These are phyloP conservation scores for Acanthamoeba polyphaga DNA, from an alignment of 208 protist species.

Conservation along the genomic window DNA sequence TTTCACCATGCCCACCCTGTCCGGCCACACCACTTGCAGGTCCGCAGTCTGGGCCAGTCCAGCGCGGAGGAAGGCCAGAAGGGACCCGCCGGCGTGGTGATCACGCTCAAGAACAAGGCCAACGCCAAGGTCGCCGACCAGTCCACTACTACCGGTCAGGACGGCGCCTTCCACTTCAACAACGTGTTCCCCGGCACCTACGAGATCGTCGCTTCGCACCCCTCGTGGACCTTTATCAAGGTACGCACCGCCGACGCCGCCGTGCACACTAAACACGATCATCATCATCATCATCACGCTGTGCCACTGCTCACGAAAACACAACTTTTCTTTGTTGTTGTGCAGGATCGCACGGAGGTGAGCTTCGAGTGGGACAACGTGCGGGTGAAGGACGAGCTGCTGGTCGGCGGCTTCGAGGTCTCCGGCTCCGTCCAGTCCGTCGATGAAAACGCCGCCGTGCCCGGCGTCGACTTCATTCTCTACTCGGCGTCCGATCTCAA, in stretches of 20 bases:
- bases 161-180: slow-evolving; percentile 66
- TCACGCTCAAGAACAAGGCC: slow-evolving; percentile 56
- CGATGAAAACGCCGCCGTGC: slow-evolving; percentile 64
- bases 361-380: slow-evolving; percentile 74
- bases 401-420: slow-evolving; percentile 46
- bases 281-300: not conserved
- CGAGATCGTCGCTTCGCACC: slow-evolving; percentile 61
- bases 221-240: slow-evolving; percentile 67
- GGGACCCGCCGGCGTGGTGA: slow-evolving; percentile 33
- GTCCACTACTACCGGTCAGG: slow-evolving; percentile 9
- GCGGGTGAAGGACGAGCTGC: slow-evolving; percentile 52
- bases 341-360: slow-evolving; percentile 55
- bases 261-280: not conserved
- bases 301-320: not conserved
- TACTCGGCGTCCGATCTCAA: slow-evolving; percentile 47
- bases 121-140: slow-evolving; percentile 15
- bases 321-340: not conserved
- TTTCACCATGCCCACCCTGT: not conserved
- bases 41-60: slow-evolving; percentile 29
- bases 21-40: not conserved
- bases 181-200: slow-evolving; percentile 76
- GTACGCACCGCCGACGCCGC: not conserved
- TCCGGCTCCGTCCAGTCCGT: slow-evolving; percentile 23
- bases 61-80: not conserved
- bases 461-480: slow-evolving; percentile 71